Conservation (phyloP, 176 grass and related monocot genomes). For the Pontederia paniculata region DNA sequence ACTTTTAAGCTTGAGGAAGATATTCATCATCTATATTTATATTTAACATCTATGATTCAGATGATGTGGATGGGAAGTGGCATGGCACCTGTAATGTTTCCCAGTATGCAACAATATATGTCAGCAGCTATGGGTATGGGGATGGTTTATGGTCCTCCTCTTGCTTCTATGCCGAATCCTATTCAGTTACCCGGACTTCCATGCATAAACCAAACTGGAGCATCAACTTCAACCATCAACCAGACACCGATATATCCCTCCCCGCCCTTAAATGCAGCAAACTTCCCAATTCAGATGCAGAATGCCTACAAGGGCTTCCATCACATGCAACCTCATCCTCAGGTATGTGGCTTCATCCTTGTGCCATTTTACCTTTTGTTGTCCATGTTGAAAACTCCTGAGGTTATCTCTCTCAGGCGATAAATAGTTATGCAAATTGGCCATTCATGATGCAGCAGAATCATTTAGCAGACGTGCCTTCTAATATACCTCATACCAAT, state of each 20-base stretch:
- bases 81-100: constrained; percentile 80
- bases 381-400: too few species aligned
- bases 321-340: too few species aligned
- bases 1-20: not conserved
- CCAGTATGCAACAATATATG: constrained; percentile 68
- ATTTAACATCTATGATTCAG: constrained; percentile 16
- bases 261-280: constrained; percentile 17
- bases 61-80: constrained; percentile 98
- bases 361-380: too few species aligned
- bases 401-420: too few species aligned
- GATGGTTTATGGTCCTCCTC: constrained; percentile 13
- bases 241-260: constrained; percentile 25
- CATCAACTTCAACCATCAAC: constrained; percentile 24
- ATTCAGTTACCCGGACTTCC: constrained; percentile 45
- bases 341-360: too few species aligned
- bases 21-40: not conserved
- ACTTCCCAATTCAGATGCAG: constrained; percentile 38
- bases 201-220: constrained; percentile 39
- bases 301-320: not conserved
- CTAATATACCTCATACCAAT: too few species aligned
- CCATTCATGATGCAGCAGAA: too few species aligned
- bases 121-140: constrained; percentile 42
- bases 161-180: constrained; percentile 16
- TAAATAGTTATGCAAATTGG: too few species aligned
- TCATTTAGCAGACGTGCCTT: too few species aligned